Conservation (phyloP, 116 monocot species). For the Phalaenopsis hybrid region DNA sequence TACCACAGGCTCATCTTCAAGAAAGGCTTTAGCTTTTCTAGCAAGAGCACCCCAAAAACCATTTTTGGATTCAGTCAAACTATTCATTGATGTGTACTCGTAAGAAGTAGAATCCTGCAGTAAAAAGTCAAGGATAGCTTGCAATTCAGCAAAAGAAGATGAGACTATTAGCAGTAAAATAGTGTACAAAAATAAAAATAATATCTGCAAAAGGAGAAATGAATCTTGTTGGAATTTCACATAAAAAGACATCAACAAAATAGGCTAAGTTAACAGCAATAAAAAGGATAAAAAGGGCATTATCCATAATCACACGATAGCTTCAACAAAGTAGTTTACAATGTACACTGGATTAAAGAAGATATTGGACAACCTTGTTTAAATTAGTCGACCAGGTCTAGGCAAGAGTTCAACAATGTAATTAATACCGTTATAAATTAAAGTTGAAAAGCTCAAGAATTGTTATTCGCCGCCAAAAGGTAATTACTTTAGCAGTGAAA, state of each 20-base stretch:
- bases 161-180: not conserved
- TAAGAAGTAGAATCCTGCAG: slow-evolving; percentile 22
- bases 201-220: not conserved
- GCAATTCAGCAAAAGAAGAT: not conserved
- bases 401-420: not conserved
- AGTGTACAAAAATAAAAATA: not conserved
- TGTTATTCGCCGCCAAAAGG: not conserved
- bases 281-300: not conserved
- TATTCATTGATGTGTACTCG: slow-evolving; percentile 38
- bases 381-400: not conserved
- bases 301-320: not conserved
- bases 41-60: slow-evolving; percentile 46
- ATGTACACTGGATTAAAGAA: not conserved
- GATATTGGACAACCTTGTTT: not conserved
- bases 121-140: not conserved
- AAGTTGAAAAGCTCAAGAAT: not conserved
- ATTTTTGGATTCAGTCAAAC: slow-evolving; percentile 32
- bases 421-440: not conserved
- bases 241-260: not conserved
- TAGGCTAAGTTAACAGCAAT: not conserved
- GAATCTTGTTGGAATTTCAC: not conserved
- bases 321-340: not conserved
- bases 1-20: slow-evolving; percentile 28
- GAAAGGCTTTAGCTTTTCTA: slow-evolving; percentile 39
- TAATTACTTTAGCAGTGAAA: not conserved